A percentile compares a stretch with the other conserved stretches of the same genome.
phyloP scores from a whole-genome alignment of 2,329 filamentous ascomycete species.

The Exutisphaerella laricina region DNA sequence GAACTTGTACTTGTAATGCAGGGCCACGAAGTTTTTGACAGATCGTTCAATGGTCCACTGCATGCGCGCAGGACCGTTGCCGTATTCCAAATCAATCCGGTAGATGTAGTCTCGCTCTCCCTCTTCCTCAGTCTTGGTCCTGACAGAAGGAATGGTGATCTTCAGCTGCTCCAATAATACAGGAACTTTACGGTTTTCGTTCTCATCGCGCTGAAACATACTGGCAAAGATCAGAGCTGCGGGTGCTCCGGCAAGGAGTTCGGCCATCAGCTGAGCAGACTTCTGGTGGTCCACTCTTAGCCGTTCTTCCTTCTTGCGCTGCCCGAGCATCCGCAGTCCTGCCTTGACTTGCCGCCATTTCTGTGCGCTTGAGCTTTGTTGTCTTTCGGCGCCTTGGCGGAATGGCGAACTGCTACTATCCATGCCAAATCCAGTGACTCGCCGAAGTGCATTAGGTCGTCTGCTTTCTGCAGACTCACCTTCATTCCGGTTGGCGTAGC shows the following conservation, averaged over 20 bases:
- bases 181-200: conserved; percentile 89
- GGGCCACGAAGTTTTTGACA: conserved; percentile 81
- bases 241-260: conserved; percentile 84
- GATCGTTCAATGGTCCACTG: conserved; percentile 89
- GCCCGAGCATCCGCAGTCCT: conserved; percentile 69
- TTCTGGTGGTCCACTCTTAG: conserved; percentile 85
- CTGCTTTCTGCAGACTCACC: conserved; percentile 33
- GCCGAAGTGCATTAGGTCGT: conserved; percentile 42
- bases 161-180: conserved; percentile 94
- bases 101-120: conserved; percentile 75
- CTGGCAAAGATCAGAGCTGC: conserved; percentile 91
- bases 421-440: conserved; percentile 43
- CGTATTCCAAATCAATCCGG: conserved; percentile 90
- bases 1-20: conserved; percentile 90
- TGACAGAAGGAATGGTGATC: conserved; percentile 75
- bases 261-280: conserved; percentile 92
- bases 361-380: conserved; percentile 54
- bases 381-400: conserved; percentile 42
- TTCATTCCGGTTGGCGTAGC: conserved; percentile 35
- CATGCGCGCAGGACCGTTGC: conserved; percentile 92
- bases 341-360: conserved; percentile 94
- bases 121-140: conserved; percentile 55
- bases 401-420: conserved; percentile 35
- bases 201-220: conserved; percentile 96
- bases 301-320: conserved; percentile 80